Percentiles rank a stretch among this genome's conserved stretches.
Evolutionary conservation across 2,329 filamentous ascomycete species (phyloP).

Genomic region (Fusarium acutatum): DNA sequence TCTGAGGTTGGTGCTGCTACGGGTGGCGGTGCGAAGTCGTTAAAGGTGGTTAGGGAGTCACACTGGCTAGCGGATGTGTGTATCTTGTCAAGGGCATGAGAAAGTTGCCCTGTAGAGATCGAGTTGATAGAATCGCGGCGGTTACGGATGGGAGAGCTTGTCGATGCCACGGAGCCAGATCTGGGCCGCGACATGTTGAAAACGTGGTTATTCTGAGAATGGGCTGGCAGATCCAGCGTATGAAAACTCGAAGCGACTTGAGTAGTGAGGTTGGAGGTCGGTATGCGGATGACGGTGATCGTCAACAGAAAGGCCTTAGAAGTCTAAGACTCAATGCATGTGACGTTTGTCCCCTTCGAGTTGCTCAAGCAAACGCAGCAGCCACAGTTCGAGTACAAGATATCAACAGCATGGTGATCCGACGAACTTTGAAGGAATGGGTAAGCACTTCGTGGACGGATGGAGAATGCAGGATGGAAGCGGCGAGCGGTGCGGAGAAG

Average conservation of each 20-base stretch:
- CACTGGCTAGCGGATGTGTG: constrained; percentile 89
- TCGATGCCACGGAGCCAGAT: constrained; percentile 42
- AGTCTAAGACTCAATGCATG: constrained; percentile 11
- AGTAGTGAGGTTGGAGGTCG: not conserved
- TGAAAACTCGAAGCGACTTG: not conserved
- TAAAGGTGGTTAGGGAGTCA: constrained; percentile 88
- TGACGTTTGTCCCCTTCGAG: constrained; percentile 19
- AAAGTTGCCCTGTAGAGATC: constrained; percentile 72
- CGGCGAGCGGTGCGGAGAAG: constrained; percentile 16
- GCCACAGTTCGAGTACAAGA: constrained; percentile 17
- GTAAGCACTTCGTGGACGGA: constrained; percentile 14
- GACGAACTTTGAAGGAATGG: constrained; percentile 13
- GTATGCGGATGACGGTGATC: not conserved
- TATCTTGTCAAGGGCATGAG: constrained; percentile 84
- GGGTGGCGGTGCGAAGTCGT: constrained; percentile 83
- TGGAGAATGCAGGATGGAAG: constrained; percentile 10
- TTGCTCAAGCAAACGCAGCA: constrained; percentile 19
- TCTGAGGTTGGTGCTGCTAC: constrained; percentile 67
- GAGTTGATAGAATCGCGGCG: constrained; percentile 53
- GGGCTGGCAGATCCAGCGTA: not conserved
- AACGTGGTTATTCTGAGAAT: not conserved
- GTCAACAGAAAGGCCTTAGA: not conserved
- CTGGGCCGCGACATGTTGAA: constrained; percentile 42
- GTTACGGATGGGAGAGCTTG: constrained; percentile 46
- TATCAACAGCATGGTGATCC: constrained; percentile 35